These are phyloP conservation scores for Nitzschia inconspicua DNA, from an alignment of 108 stramenopile species.

Conservation along the genomic window DNA sequence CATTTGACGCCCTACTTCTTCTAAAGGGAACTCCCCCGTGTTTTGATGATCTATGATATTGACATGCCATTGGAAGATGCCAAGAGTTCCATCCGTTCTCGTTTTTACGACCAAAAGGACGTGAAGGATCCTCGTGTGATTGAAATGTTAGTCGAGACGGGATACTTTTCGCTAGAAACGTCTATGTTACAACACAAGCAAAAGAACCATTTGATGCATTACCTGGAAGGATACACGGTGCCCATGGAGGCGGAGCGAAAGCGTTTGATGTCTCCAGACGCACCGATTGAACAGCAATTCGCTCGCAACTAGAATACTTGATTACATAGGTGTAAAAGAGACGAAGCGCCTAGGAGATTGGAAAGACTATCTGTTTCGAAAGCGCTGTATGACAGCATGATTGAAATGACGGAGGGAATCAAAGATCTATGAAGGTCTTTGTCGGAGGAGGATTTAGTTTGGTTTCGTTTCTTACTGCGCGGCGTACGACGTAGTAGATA, in stretches of 20 bases:
- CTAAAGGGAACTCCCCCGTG: constrained; percentile 82
- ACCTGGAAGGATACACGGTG: constrained; percentile 67
- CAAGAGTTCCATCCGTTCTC: constrained; percentile 51
- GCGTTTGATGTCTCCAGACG: constrained; percentile 41
- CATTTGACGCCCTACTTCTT: background rate
- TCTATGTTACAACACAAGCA: constrained; percentile 92
- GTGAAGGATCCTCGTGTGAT: constrained; percentile 77
- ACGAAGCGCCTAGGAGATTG: too few species aligned
- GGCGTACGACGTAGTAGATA: too few species aligned
- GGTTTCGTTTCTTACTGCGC: too few species aligned
- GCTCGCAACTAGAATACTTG: constrained; percentile 32
- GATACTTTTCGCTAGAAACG: constrained; percentile 89
- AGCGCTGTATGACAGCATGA: too few species aligned
- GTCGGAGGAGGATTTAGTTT: too few species aligned
- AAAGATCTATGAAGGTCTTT: too few species aligned
- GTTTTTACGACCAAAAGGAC: constrained; percentile 65
- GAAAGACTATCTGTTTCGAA: too few species aligned
- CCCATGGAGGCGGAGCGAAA: constrained; percentile 63
- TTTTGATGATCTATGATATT: constrained; percentile 89
- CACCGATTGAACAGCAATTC: constrained; percentile 70
- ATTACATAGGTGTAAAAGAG: background rate
- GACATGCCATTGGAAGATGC: constrained; percentile 73
- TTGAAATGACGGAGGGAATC: too few species aligned
- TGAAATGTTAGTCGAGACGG: constrained; percentile 85
- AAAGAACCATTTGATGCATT: constrained; percentile 78